Conservation (phyloP, 345 rosid species). For the Bretschneidera sinensis region DNA sequence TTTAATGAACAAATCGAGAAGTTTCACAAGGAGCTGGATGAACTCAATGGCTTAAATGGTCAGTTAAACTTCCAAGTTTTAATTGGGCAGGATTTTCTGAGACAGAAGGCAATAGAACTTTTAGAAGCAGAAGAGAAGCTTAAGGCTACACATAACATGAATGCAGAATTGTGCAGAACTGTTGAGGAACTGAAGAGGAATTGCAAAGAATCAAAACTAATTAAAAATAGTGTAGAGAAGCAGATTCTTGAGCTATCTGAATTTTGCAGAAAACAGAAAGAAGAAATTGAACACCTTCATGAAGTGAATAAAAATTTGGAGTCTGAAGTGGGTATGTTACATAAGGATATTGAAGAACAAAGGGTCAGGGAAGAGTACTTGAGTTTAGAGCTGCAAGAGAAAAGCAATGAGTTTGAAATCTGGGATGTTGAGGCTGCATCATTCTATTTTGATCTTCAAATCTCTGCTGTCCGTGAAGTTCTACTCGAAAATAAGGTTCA, state of each 20-base stretch:
- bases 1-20: slow-evolving; percentile 42
- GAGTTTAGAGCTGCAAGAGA: slow-evolving; percentile 75
- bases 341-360: slow-evolving; percentile 44
- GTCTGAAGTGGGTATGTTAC: slow-evolving; percentile 35
- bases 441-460: slow-evolving; percentile 81
- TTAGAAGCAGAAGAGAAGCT: slow-evolving; percentile 66
- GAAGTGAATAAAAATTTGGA: slow-evolving; percentile 49
- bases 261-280: slow-evolving; percentile 31
- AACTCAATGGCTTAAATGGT: slow-evolving; percentile 49
- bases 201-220: slow-evolving; percentile 41
- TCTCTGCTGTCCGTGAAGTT: slow-evolving; percentile 61
- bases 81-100: slow-evolving; percentile 47
- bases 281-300: slow-evolving; percentile 45
- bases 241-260: slow-evolving; percentile 37
- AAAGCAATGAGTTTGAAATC: slow-evolving; percentile 67
- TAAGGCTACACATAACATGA: slow-evolving; percentile 47
- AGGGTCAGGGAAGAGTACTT: slow-evolving; percentile 57
- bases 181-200: slow-evolving; percentile 63
- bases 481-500: slow-evolving; percentile 60
- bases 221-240: slow-evolving; percentile 37
- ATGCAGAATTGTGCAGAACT: slow-evolving; percentile 45
- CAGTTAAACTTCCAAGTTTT: slow-evolving; percentile 49
- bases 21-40: slow-evolving; percentile 48
- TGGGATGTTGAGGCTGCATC: slow-evolving; percentile 93
- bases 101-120: slow-evolving; percentile 53